These are phyloP conservation scores for Rhizopogon rudus DNA, from an alignment of 768 basidiomycete genomes.

Conservation along the genomic window DNA sequence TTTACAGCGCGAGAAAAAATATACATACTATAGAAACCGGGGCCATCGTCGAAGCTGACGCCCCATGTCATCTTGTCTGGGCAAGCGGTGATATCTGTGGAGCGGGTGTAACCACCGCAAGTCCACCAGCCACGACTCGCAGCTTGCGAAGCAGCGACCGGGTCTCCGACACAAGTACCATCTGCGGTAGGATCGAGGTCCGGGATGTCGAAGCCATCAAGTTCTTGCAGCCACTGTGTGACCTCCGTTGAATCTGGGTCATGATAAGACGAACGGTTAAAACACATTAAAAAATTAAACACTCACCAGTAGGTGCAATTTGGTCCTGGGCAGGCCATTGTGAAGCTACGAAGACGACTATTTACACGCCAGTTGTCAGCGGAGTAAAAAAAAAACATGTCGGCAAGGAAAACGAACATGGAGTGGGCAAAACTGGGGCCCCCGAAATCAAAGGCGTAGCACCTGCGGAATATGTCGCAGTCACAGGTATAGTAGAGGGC, in stretches of 20 bases:
- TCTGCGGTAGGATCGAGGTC: slow-evolving; percentile 55
- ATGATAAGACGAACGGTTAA: neutral
- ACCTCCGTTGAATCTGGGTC: slow-evolving; percentile 55
- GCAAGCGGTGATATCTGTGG: slow-evolving; percentile 59
- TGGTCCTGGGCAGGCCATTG: slow-evolving; percentile 64
- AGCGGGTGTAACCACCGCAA: slow-evolving; percentile 66
- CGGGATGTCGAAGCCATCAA: slow-evolving; percentile 69
- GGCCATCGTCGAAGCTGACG: slow-evolving; percentile 86
- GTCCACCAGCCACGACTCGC: slow-evolving; percentile 86
- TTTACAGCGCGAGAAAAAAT: neutral
- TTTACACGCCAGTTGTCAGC: slow-evolving; percentile 2
- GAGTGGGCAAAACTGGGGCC: slow-evolving; percentile 60
- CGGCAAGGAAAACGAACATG: slow-evolving; percentile 34
- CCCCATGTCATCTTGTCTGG: slow-evolving; percentile 73
- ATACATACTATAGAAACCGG: slow-evolving; percentile 70
- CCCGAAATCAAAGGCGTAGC: slow-evolving; percentile 58
- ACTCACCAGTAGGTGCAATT: slow-evolving; percentile 53
- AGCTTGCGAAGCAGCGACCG: slow-evolving; percentile 49
- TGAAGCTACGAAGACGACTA: slow-evolving; percentile 41
- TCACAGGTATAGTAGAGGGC: slow-evolving; percentile 40
- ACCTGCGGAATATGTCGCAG: slow-evolving; percentile 54
- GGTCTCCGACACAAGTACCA: slow-evolving; percentile 64
- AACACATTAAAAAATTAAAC: neutral
- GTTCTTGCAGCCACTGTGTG: slow-evolving; percentile 69
- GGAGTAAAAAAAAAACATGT: neutral